Conservation (phyloP, 83 land plant genomes). For the Picea abies region DNA sequence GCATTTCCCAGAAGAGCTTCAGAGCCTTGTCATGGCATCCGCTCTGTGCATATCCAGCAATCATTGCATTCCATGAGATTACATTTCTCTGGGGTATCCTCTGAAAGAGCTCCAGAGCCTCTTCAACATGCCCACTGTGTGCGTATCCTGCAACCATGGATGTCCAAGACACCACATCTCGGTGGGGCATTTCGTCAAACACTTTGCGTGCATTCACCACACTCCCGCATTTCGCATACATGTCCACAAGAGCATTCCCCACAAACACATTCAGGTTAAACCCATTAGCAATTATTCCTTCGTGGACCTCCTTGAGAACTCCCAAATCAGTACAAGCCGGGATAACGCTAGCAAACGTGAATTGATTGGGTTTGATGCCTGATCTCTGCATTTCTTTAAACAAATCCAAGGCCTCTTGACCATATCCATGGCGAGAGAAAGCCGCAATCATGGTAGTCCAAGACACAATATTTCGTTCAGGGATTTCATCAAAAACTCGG, state of each 20-base stretch:
- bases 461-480: conserved; percentile 1
- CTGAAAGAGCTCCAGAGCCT: conserved; percentile 15
- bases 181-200: conserved; percentile 14
- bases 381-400: neutral
- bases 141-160: conserved; percentile 26
- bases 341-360: neutral
- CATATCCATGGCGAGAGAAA: neutral
- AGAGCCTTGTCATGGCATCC: too few relatives aligned
- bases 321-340: neutral
- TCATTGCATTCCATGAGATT: neutral
- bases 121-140: conserved; percentile 16
- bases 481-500: conserved; percentile 26
- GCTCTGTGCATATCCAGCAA: neutral
- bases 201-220: conserved; percentile 10
- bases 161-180: conserved; percentile 23
- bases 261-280: neutral
- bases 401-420: neutral
- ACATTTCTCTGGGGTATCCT: conserved; percentile 8
- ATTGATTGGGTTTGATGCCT: neutral
- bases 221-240: neutral
- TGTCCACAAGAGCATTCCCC: neutral
- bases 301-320: neutral
- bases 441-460: conserved; percentile 10
- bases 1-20: too few relatives aligned
- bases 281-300: too few relatives aligned